Conservation (phyloP, 768 basidiomycete species). For the Boletus rufocinnamomeus region DNA sequence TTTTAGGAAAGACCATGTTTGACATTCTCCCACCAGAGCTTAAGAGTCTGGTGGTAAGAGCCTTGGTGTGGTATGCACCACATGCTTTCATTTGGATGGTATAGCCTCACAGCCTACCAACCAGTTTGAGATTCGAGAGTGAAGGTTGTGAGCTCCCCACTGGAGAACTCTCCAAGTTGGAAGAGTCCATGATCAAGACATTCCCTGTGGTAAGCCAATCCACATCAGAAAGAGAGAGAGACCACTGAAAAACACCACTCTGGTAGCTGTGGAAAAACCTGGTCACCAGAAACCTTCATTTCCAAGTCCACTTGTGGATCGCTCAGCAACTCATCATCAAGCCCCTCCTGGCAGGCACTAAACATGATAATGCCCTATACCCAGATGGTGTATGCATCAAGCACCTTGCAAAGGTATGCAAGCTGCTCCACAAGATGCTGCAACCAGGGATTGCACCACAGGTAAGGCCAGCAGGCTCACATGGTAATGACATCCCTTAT, state of each 20-base stretch:
- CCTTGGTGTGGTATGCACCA: slow-evolving; percentile 76
- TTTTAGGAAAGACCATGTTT: slow-evolving; percentile 82
- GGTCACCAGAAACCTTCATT: no score
- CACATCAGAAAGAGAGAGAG: neutral
- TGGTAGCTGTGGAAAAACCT: slow-evolving; percentile 89
- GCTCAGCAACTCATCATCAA: slow-evolving; percentile 60
- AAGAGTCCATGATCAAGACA: slow-evolving; percentile 70
- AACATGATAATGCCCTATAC: slow-evolving; percentile 66
- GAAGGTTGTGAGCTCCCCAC: slow-evolving; percentile 72
- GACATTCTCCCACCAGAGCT: slow-evolving; percentile 67
- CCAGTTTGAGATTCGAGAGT: slow-evolving; percentile 79
- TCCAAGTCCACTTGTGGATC: no score
- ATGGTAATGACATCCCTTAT: neutral
- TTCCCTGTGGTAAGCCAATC: slow-evolving; percentile 56
- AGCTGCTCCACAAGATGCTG: slow-evolving; percentile 82
- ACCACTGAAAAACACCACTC: neutral
- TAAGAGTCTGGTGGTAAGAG: slow-evolving; percentile 80
- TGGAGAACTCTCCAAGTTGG: slow-evolving; percentile 79
- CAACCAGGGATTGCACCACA: slow-evolving; percentile 83
- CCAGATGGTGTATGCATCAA: slow-evolving; percentile 81
- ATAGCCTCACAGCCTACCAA: slow-evolving; percentile 67
- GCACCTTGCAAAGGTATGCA: slow-evolving; percentile 71
- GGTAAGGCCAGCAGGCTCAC: slow-evolving; percentile 35
- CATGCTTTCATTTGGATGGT: slow-evolving; percentile 94
- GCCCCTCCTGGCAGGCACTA: slow-evolving; percentile 65